Conservation (phyloP, 116 monocot genomes). For the Trichopus zeylanicus region DNA sequence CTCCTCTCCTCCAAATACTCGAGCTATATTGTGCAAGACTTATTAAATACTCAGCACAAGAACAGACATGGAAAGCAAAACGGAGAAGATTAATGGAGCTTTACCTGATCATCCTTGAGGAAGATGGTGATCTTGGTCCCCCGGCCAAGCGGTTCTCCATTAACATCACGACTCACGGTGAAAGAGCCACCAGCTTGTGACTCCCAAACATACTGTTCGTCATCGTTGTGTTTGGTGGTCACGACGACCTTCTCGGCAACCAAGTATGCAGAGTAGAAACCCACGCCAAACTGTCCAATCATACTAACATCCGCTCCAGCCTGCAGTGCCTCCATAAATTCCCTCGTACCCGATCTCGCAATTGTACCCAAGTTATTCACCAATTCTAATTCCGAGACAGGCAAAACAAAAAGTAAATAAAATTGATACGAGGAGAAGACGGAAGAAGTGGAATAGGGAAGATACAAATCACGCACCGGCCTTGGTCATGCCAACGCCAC, state of each 20-base stretch:
- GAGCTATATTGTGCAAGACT: background rate
- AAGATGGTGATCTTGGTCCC: conserved; percentile 24
- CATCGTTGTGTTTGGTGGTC: conserved; percentile 25
- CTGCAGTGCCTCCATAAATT: conserved; percentile 18
- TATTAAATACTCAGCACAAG: background rate
- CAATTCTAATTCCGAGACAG: background rate
- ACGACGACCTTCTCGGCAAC: conserved; percentile 17
- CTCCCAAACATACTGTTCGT: conserved; percentile 22
- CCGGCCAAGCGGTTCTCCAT: conserved; percentile 16
- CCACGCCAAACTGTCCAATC: conserved; percentile 18
- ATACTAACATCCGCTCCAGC: conserved; percentile 19
- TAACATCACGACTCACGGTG: conserved; percentile 11
- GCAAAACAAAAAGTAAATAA: background rate
- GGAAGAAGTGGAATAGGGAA: no score
- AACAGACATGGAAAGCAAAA: background rate
- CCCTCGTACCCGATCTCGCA: conserved; percentile 13
- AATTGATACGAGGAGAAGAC: background rate
- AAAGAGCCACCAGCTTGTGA: conserved; percentile 25
- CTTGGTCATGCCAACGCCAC: conserved; percentile 19
- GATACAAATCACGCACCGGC: conserved; percentile 2
- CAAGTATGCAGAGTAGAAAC: conserved; percentile 15
- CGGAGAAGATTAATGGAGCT: background rate
- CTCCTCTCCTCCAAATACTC: conserved; percentile 26
- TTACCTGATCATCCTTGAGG: conserved; percentile 27
- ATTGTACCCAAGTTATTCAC: conserved; percentile 23